Evolutionary conservation across 352 stramenopile species (phyloP), one percentile per base, ranked within the genome.

Genomic region (Paralagenidium karlingii): DNA sequence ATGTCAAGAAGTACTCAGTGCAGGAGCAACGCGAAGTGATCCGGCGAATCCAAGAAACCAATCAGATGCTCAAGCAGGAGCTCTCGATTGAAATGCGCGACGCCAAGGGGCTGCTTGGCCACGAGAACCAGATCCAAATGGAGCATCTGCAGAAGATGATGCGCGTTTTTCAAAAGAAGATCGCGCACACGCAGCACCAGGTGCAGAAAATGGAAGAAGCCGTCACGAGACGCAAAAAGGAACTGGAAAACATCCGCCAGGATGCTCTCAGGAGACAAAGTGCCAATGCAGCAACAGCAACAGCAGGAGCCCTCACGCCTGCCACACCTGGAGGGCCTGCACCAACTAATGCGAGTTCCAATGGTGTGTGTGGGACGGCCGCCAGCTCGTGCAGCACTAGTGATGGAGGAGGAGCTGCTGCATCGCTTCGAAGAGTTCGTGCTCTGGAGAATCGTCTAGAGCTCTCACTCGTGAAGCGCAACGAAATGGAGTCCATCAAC

Each of bases 401-500:
- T n/a, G n/a, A n/a, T n/a, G n/a, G n/a, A n/a, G n/a, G n/a, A n/a
- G n/a, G n/a, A n/a, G n/a, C n/a, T n/a, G n/a, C n/a, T n/a, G n/a
- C n/a, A n/a, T n/a, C n/a, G n/a, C n/a, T n/a, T n/a, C n/a, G n/a
- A n/a, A n/a, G n/a, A n/a, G n/a, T n/a, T n/a, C n/a, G n/a, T n/a
- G n/a, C n/a, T n/a, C 58, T 82, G 0, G 70, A 85, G 55, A 86
- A 85, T 38, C 66, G 74, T 9, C 47, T 84, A 8, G 74, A 91
- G 44, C 57, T 83, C 15, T 63, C 77, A 26, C 60, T 86, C 1
- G 69, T 83, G 31, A 84, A 83, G 41, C 74, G 77, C 43, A 88
- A 87, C 42, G 75, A 86, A 39, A 76, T 84, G 38, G 69, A 84
- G 24, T 84, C 67, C 42, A 70, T 77, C 32, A 88, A 84, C 48